Base-by-base conservation (phyloP, 441 rosid species). In the Mallotus japonicus region DNA sequence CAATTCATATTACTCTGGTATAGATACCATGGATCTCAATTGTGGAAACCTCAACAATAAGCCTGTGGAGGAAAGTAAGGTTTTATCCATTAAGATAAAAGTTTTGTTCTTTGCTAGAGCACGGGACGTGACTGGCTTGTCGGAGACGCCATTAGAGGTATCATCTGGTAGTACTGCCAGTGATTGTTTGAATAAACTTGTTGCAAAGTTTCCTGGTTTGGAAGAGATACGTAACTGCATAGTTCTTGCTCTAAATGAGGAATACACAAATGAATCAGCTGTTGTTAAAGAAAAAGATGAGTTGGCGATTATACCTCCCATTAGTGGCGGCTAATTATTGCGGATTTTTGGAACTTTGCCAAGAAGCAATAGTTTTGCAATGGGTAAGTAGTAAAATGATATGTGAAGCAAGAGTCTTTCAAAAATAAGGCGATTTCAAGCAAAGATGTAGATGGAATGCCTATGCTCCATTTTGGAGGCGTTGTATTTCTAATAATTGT, bases 271-370 rank as follows among this genome's bases (percentile, higher is more conserved):
- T 0, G 92, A 87, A 22, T 76, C 89, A 0, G 73, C 85, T 1
- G 65, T 90, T 66, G 86, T 95, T 46, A 81, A 85, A 70, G 90
- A 90, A 64, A 85, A 81, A 69, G 97, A 94, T 68, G 97, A 92
- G 81, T 75, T 92, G 77, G 99, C 97, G 9, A 86, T 92, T 20
- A 94, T 94, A 76, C 99, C 97, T 86, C 99, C 97, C 15, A 92
- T 95, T 49, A 95, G 99, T 44, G 96, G 97, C 12, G 99, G 99
- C 71, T 95, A 79, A 86, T 61, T 20, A 54, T 51, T 20, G 10
- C 66, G 17, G 5, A 5, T 70, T 65, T 50, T 17, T 54, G 12
- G 8, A 72, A 55, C 64, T 24, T 15, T 61, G 12, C 6, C 12
- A 54, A 28, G 49, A 54, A 20, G 61, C 71, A 54, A 67, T 54